Conservation (phyloP, 192 early-diverging fungal genomes). For the Coemansia sp. region DNA sequence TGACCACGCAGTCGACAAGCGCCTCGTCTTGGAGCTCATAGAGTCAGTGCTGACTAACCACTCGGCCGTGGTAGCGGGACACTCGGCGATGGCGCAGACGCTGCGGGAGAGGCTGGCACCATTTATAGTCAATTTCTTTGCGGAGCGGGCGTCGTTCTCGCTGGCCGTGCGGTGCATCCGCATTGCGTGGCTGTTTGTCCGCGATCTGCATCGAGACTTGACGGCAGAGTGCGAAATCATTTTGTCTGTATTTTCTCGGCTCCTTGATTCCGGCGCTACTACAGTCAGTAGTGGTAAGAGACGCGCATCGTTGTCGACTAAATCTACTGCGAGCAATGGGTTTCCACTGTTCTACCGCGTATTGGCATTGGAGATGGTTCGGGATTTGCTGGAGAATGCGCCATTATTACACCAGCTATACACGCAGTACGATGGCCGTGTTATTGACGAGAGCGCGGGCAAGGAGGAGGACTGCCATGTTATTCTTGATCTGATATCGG, state of each 20-base stretch:
- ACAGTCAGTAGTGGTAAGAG: conserved; percentile 1
- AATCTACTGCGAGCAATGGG: not conserved
- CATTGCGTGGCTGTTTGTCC: conserved; percentile 77
- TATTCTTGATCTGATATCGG: conserved; percentile 79
- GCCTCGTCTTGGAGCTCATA: conserved; percentile 88
- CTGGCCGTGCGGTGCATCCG: conserved; percentile 81
- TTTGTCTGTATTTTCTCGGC: conserved; percentile 81
- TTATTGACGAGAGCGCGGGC: not conserved
- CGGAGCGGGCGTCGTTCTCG: conserved; percentile 78
- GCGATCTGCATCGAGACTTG: conserved; percentile 51
- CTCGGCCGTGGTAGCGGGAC: conserved; percentile 74
- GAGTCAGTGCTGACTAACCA: conserved; percentile 87
- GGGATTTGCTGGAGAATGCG: conserved; percentile 64
- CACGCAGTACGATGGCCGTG: conserved; percentile 73
- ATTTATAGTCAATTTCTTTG: conserved; percentile 90
- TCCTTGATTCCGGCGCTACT: conserved; percentile 69
- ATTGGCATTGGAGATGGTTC: conserved; percentile 45
- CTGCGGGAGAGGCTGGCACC: conserved; percentile 87
- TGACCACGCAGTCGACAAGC: conserved; percentile 57
- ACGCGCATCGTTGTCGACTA: conserved; percentile 17
- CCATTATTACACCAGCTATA: conserved; percentile 70
- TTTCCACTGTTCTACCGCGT: conserved; percentile 45
- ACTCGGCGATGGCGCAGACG: conserved; percentile 68
- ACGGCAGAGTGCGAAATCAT: conserved; percentile 92
- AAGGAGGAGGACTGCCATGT: conserved; percentile 67